Percentiles rank a stretch among this genome's conserved stretches.
Conservation (phyloP, 1,139 yeast genomes). For the Blastobotrys proliferans region DNA sequence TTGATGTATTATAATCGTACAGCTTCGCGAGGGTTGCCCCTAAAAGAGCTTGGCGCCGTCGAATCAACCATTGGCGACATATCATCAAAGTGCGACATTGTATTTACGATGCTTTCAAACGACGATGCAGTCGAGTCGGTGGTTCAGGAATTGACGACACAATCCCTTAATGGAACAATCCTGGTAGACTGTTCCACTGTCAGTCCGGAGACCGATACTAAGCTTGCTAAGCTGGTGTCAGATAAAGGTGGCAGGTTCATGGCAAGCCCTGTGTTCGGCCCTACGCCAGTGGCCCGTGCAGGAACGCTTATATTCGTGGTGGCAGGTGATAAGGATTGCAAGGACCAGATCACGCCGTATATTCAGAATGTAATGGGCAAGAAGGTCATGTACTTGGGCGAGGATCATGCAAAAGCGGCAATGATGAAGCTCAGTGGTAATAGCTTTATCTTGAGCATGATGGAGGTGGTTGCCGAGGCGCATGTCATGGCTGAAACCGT, state of each 20-base stretch:
- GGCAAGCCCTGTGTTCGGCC: slow-evolving; percentile 33
- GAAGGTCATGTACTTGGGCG: slow-evolving; percentile 25
- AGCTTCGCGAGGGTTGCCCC: slow-evolving; percentile 18
- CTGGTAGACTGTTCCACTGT: slow-evolving; percentile 30
- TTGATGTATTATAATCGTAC: slow-evolving; percentile 23
- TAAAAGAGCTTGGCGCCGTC: slow-evolving; percentile 22
- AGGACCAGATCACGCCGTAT: slow-evolving; percentile 25
- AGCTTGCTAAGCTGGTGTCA: slow-evolving; percentile 15
- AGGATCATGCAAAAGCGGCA: slow-evolving; percentile 26
- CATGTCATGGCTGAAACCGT: slow-evolving; percentile 28
- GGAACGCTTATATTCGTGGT: slow-evolving; percentile 27
- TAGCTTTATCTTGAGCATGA: slow-evolving; percentile 28
- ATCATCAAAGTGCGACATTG: slow-evolving; percentile 16
- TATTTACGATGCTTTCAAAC: slow-evolving; percentile 22
- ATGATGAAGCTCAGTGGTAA: slow-evolving; percentile 32
- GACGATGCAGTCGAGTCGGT: slow-evolving; percentile 19
- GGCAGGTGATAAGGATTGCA: slow-evolving; percentile 26
- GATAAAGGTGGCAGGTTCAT: slow-evolving; percentile 25
- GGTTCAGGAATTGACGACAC: slow-evolving; percentile 12
- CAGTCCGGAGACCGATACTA: slow-evolving; percentile 29
- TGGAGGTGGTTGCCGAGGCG: slow-evolving; percentile 30
- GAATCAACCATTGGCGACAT: slow-evolving; percentile 18
- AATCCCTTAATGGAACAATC: slow-evolving; percentile 22
- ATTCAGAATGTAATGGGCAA: slow-evolving; percentile 28
- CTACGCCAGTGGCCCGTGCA: slow-evolving; percentile 29